These are phyloP conservation scores for Priceomyces castillae DNA, from an alignment of 805 yeast genomes.

Conservation along the genomic window DNA sequence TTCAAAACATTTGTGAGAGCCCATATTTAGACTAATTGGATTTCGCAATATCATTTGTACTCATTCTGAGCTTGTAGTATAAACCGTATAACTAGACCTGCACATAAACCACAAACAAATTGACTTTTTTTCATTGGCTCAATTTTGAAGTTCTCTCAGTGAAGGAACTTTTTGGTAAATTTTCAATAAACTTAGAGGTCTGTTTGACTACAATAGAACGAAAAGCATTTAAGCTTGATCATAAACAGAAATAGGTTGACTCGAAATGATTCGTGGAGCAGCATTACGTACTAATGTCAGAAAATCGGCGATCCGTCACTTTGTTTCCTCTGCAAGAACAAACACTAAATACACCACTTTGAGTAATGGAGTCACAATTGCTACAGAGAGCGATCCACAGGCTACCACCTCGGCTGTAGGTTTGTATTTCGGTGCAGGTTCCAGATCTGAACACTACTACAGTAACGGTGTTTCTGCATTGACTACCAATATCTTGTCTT, in stretches of 20 bases:
- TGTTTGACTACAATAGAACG: background rate
- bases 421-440: constrained; percentile 71
- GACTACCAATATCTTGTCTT: constrained; percentile 49
- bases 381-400: constrained; percentile 59
- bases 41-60: background rate
- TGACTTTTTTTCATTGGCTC: constrained; percentile 8
- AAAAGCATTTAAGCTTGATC: constrained; percentile 1
- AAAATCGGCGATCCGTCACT: constrained; percentile 46
- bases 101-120: constrained; percentile 6
- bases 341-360: constrained; percentile 70
- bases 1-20: background rate
- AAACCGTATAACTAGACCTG: constrained; percentile 2
- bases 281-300: constrained; percentile 30
- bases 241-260: background rate
- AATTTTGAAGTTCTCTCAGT: constrained; percentile 5
- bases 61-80: background rate
- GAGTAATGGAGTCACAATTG: constrained; percentile 71
- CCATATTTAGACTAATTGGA: background rate
- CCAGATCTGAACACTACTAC: constrained; percentile 75
- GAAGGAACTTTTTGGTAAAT: constrained; percentile 4
- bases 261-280: constrained; percentile 42
- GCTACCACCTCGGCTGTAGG: constrained; percentile 64
- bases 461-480: constrained; percentile 78
- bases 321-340: constrained; percentile 54
- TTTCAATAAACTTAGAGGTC: background rate